A percentile compares a stretch with the other conserved stretches of the same genome.
Evolutionary conservation across 306 rosid species (phyloP).

Genomic region (Macrotyloma uniflorum): DNA sequence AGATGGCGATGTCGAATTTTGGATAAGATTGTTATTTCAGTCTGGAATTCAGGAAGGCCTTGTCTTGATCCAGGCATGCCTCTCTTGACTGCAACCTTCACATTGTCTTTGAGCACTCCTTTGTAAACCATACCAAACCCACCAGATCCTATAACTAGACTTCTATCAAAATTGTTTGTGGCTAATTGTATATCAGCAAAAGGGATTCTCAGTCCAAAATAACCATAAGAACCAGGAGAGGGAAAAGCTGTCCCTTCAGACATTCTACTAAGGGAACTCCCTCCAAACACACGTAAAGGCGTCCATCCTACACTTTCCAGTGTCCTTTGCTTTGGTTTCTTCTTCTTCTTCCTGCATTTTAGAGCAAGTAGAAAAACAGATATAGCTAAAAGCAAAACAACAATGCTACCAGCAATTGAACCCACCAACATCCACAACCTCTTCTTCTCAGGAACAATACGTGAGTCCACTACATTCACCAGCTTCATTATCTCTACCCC

Average conservation of each 20-base stretch:
- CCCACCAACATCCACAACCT: slow-evolving; percentile 57
- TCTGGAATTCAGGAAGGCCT: slow-evolving; percentile 92
- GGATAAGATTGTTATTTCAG: slow-evolving; percentile 77
- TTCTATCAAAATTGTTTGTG: slow-evolving; percentile 73
- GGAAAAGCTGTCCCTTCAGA: slow-evolving; percentile 62
- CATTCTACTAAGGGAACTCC: slow-evolving; percentile 77
- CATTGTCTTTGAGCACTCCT: slow-evolving; percentile 68
- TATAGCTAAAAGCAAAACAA: slow-evolving; percentile 53
- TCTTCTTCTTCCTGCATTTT: slow-evolving; percentile 52
- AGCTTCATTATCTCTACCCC: slow-evolving; percentile 93
- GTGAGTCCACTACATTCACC: slow-evolving; percentile 40
- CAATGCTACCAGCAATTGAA: slow-evolving; percentile 65
- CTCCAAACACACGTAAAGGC: slow-evolving; percentile 65
- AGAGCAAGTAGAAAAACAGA: slow-evolving; percentile 50
- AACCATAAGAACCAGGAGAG: slow-evolving; percentile 71
- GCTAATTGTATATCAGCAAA: slow-evolving; percentile 73
- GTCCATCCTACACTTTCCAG: slow-evolving; percentile 81
- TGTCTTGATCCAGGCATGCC: slow-evolving; percentile 91
- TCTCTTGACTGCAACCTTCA: slow-evolving; percentile 85
- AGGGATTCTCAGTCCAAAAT: slow-evolving; percentile 64
- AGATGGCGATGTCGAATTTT: slow-evolving; percentile 87
- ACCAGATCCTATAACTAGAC: slow-evolving; percentile 75
- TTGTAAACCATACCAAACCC: slow-evolving; percentile 88
- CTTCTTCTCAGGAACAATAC: slow-evolving; percentile 35
- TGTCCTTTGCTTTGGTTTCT: slow-evolving; percentile 52